Evolutionary conservation across 148 eudicot species (phyloP).

Genomic region (Chenopodium suecicum): DNA sequence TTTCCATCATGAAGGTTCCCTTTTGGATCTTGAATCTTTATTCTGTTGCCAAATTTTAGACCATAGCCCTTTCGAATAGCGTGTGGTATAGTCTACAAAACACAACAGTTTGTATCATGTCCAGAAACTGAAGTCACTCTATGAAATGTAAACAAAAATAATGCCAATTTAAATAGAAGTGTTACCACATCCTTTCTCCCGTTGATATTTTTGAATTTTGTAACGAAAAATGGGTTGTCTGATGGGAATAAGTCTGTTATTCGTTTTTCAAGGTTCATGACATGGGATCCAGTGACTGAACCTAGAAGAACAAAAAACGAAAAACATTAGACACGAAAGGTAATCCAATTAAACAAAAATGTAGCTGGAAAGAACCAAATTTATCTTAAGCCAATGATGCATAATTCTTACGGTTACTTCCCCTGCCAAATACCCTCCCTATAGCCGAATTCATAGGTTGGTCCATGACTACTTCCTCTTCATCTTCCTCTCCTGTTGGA

Average conservation of each 20-base stretch:
- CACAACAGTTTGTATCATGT: background rate
- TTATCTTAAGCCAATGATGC: background rate
- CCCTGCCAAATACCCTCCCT: constrained; percentile 2
- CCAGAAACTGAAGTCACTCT: background rate
- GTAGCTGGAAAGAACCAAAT: background rate
- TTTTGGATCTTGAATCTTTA: background rate
- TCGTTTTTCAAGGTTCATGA: constrained; percentile 3
- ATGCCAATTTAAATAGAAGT: background rate
- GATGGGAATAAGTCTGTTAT: constrained; percentile 5
- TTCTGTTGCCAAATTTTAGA: background rate
- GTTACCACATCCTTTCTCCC: constrained; percentile 9
- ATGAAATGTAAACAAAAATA: background rate
- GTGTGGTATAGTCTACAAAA: background rate
- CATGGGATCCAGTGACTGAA: constrained; percentile 15
- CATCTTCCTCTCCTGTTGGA: background rate
- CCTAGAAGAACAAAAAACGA: background rate
- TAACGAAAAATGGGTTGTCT: constrained; percentile 18
- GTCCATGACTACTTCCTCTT: background rate
- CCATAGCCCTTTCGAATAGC: background rate
- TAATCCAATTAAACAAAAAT: background rate
- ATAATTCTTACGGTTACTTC: constrained; percentile 5
- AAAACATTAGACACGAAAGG: background rate
- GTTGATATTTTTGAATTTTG: background rate
- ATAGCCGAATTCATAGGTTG: background rate
- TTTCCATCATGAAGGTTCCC: background rate